A percentile compares a stretch with the other conserved stretches of the same genome.
These are phyloP conservation scores for Pulveroboletus frians DNA, from an alignment of 768 basidiomycete genomes.

Conservation along the genomic window DNA sequence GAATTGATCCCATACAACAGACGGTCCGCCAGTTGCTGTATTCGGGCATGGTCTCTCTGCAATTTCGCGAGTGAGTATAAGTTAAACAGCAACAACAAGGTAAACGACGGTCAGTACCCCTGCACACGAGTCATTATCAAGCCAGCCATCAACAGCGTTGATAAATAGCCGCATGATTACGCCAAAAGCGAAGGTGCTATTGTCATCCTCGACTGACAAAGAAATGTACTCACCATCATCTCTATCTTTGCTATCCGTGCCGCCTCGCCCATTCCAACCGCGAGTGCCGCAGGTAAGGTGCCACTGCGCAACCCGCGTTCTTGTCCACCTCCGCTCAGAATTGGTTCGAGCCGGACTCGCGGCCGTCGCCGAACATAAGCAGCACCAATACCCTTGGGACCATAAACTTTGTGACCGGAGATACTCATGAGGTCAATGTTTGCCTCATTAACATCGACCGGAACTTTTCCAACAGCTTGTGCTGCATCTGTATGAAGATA, in stretches of 20 bases:
- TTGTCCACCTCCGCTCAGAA: constrained; percentile 94
- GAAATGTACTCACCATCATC: constrained; percentile 72
- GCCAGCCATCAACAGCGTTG: constrained; percentile 37
- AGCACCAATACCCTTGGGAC: constrained; percentile 94
- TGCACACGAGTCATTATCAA: constrained; percentile 75
- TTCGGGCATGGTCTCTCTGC: constrained; percentile 75
- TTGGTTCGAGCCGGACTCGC: constrained; percentile 89
- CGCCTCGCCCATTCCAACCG: constrained; percentile 92
- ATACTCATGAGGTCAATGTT: constrained; percentile 95
- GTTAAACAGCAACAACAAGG: neutral
- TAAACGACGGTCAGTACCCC: constrained; percentile 74
- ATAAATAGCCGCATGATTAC: constrained; percentile 41
- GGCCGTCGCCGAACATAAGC: constrained; percentile 91
- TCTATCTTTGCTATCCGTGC: constrained; percentile 87
- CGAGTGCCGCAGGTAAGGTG: constrained; percentile 84
- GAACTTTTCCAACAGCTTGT: constrained; percentile 90
- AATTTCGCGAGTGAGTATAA: constrained; percentile 5
- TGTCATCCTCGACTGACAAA: constrained; percentile 40
- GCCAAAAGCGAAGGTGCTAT: constrained; percentile 33
- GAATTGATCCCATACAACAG: constrained; percentile 77
- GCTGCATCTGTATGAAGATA: constrained; percentile 98
- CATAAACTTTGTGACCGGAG: constrained; percentile 96
- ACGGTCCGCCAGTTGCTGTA: constrained; percentile 71
- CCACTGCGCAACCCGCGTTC: constrained; percentile 93
- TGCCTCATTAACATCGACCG: constrained; percentile 89